Evolutionary conservation across 2,329 filamentous ascomycete genomes (phyloP).

Genomic region (Aspergillus awamori): DNA sequence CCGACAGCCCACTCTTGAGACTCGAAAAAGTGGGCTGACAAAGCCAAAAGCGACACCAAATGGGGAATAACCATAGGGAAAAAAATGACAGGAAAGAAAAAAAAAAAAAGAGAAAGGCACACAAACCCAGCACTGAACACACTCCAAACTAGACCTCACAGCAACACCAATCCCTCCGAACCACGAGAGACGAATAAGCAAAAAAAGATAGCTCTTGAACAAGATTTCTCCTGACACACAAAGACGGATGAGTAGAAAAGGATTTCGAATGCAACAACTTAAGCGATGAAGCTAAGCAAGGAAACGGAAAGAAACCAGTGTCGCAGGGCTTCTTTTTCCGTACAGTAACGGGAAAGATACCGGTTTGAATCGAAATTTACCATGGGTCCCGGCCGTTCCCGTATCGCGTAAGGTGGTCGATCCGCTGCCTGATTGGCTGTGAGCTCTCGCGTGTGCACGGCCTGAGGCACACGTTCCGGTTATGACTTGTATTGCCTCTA

Average conservation of each 20-base stretch:
- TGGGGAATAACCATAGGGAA: conserved; percentile 16
- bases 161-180: conserved; percentile 31
- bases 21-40: conserved; percentile 31
- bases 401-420: conserved; percentile 41
- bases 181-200: conserved; percentile 18
- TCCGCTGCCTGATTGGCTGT: conserved; percentile 25
- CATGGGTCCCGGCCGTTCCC: conserved; percentile 44
- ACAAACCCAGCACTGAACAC: conserved; percentile 14
- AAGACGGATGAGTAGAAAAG: conserved; percentile 13
- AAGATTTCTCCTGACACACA: background rate
- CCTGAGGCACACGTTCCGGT: conserved; percentile 25
- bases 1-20: conserved; percentile 33
- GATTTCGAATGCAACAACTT: conserved; percentile 11
- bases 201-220: conserved; percentile 7
- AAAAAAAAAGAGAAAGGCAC: conserved; percentile 17
- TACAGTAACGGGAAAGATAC: conserved; percentile 6
- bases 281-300: conserved; percentile 23
- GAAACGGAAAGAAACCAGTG: conserved; percentile 8
- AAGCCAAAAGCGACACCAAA: conserved; percentile 20
- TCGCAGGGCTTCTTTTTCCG: conserved; percentile 1
- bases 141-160: conserved; percentile 19
- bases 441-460: conserved; percentile 14
- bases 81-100: conserved; percentile 15
- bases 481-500: conserved; percentile 3
- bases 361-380: conserved; percentile 23